Evolutionary conservation across 108 stramenopile species (phyloP), one percentile per base, ranked within the genome.

Genomic region (Cyclotella choctawhatcheeana): DNA sequence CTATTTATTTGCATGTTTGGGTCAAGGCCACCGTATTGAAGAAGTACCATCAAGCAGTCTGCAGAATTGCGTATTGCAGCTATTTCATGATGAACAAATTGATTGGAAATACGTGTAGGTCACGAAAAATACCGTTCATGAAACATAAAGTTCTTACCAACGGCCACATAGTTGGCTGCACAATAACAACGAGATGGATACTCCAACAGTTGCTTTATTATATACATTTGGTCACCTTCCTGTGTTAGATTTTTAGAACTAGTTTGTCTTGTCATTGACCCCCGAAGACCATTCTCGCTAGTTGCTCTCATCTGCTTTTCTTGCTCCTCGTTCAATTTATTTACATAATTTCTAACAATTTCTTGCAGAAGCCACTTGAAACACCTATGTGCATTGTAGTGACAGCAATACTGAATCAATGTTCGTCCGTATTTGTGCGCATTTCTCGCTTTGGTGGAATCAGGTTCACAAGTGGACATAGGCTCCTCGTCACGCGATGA

Each of bases 391-490:
- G 76, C 68, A 59, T 77, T 69, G 44, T 69, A 64, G 58, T 58
- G 69, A 26, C 76, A 77, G 34, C 76, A 77, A 47, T 77, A 69
- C 51, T 77, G 61, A 20, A 77, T 77, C 76, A 61, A 77, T 17
- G 68, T 77, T 62, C 76, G 62, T 50, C 76, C 76, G 64, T 35
- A 22, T 29, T 30, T 64, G n/a, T n/a, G n/a, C n/a, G n/a, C n/a
- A 30, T 6, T 13, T 63, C 30, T 25, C 47, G 51, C 63, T 47
- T 58, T 56, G 16, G 1, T 3, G 5, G 14, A 48, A n/a, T n/a
- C n/a, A n/a, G n/a, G n/a, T n/a, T n/a, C n/a, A n/a, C n/a, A n/a
- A n/a, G n/a, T n/a, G n/a, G n/a, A n/a, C n/a, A n/a, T n/a, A n/a
- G n/a, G n/a, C n/a, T n/a, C n/a, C n/a, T n/a, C n/a, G n/a, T n/a